A percentile compares a stretch with the other conserved stretches of the same genome.
These are phyloP conservation scores for Rhinocladiella similis DNA, from an alignment of 2,329 filamentous ascomycete genomes.

Conservation along the genomic window DNA sequence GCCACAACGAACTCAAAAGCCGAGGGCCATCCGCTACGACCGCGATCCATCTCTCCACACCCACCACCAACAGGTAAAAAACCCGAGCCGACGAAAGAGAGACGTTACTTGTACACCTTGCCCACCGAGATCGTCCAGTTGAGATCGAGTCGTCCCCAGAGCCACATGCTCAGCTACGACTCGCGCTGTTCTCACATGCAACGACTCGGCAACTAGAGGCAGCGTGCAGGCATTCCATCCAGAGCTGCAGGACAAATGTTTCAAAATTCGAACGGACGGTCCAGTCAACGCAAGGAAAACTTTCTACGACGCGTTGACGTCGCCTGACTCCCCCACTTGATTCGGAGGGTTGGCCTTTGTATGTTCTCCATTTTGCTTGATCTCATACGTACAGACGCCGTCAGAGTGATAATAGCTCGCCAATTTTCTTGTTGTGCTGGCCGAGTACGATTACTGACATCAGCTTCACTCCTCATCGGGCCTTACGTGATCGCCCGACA, in stretches of 20 bases:
- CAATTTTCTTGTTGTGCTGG: no score
- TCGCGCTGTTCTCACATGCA: constrained; percentile 18
- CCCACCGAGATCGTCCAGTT: constrained; percentile 2
- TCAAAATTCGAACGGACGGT: constrained; percentile 10
- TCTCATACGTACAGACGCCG: not conserved
- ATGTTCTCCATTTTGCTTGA: not conserved
- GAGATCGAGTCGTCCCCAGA: constrained; percentile 10
- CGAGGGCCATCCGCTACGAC: not conserved
- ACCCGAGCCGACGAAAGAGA: not conserved
- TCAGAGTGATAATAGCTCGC: not conserved
- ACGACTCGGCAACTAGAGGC: constrained; percentile 4
- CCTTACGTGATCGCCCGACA: no score
- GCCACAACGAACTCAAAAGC: not conserved
- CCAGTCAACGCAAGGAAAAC: constrained; percentile 1
- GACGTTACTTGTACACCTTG: not conserved
- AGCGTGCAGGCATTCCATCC: constrained; percentile 10
- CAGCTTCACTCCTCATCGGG: no score
- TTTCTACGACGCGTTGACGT: constrained; percentile 10
- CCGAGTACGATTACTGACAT: no score
- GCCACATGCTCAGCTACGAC: constrained; percentile 13
- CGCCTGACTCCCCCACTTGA: constrained; percentile 12
- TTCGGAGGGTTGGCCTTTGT: constrained; percentile 12
- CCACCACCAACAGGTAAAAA: not conserved
- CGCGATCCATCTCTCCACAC: not conserved
- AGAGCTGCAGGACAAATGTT: constrained; percentile 18